Base-by-base conservation (phyloP, 768 basidiomycete genomes). In the Mrakia hoshinonis region DNA sequence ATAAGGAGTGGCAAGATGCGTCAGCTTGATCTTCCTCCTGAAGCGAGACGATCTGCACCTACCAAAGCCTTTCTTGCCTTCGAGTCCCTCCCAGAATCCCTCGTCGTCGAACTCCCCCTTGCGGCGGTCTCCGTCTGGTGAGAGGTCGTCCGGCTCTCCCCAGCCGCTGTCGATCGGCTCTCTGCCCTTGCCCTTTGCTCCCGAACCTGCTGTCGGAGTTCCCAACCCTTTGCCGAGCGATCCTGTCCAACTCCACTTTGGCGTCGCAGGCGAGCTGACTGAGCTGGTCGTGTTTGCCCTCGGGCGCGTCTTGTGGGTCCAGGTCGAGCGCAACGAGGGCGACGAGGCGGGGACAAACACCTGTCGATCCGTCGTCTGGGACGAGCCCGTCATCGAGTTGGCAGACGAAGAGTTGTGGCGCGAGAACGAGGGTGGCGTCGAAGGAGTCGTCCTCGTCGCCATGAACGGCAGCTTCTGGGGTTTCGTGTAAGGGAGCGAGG, bases 51-150 rank as follows among this genome's bases (percentile, higher is more conserved):
- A 4, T 29, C n/a, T 10, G 26, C 3, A 60, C 67, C 10, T 47
- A 68, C 67, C 67, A 31, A 68, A 68, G 3, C 49, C 26, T 47
- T 48, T 34, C 7, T 46, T 13, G 1, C 29, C 54, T 29, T 48
- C 39, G 6, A 18, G 31, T 3, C 43, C 54, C 26, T 68, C 67
- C 67, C 67, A 68, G 55, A 34, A 68, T 26, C 67, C 67, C 47
- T 68, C 67, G n/a, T 68, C 67, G 10, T 68, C 67, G 13, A 39
- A 34, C 7, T 39, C 29, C 2, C 22, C 67, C 9, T 39, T 7
- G 34, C 31, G 20, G 11, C 15, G 12, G 34, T 22, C 34, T 38
- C 48, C 51, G 22, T 26, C 49, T 38, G 52, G 22, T 29, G 34
- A 20, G 34, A 61, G 31, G 1, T 61, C 58, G 58, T 61, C 34